Evolutionary conservation across 768 basidiomycete genomes (phyloP).

Genomic region (Amanita inopinata): DNA sequence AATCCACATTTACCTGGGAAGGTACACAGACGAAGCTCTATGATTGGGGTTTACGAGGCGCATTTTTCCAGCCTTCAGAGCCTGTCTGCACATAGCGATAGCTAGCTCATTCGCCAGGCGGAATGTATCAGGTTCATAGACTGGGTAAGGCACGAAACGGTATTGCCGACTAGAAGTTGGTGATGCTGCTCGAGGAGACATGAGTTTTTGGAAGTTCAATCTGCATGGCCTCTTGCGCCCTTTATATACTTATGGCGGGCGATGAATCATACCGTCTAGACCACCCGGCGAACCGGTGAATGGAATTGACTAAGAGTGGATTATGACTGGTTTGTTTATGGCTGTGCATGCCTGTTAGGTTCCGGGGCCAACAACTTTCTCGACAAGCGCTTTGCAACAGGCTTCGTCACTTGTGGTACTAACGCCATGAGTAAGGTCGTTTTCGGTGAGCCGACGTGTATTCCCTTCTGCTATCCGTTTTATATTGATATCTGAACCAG

Average conservation of each 20-base stretch:
- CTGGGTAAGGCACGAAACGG: neutral
- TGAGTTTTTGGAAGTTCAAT: neutral
- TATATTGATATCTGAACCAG: conserved; percentile 27
- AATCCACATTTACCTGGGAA: conserved; percentile 4
- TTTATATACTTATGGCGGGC: too few relatives aligned
- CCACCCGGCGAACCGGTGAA: too few relatives aligned
- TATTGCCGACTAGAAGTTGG: too few relatives aligned
- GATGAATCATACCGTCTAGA: too few relatives aligned
- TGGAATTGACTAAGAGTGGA: too few relatives aligned
- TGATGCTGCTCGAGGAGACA: neutral
- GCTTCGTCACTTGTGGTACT: too few relatives aligned
- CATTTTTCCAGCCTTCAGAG: conserved; percentile 19
- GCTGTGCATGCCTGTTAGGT: too few relatives aligned
- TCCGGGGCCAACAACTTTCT: too few relatives aligned
- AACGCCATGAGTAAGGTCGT: conserved; percentile 60
- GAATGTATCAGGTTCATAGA: neutral
- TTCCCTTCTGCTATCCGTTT: conserved; percentile 1
- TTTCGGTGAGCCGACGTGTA: conserved; percentile 42
- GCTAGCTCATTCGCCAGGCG: neutral
- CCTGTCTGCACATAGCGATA: conserved; percentile 4
- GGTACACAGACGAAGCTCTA: conserved; percentile 8
- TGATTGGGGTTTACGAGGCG: conserved; percentile 17
- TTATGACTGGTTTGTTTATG: too few relatives aligned
- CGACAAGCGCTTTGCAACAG: too few relatives aligned
- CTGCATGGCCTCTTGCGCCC: too few relatives aligned